These are phyloP conservation scores for Porpolomopsis calyptriformis DNA, from an alignment of 768 basidiomycete genomes.

Conservation along the genomic window DNA sequence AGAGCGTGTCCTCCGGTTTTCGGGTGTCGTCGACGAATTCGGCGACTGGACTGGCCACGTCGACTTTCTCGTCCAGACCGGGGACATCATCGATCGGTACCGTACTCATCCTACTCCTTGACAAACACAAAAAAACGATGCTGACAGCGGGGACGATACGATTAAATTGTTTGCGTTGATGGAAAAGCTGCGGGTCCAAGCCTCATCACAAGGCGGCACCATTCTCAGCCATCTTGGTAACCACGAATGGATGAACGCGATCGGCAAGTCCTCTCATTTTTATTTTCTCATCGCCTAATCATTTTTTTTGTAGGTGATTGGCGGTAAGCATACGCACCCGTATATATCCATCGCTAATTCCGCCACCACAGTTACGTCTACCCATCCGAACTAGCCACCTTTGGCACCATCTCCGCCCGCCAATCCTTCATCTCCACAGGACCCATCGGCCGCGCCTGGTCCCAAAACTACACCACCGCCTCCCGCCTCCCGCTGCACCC, in stretches of 20 bases:
- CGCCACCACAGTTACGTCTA: constrained; percentile 60
- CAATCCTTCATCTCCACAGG: constrained; percentile 68
- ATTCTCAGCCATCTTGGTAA: constrained; percentile 81
- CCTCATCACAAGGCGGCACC: constrained; percentile 52
- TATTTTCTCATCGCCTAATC: constrained; percentile 7
- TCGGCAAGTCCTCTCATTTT: constrained; percentile 35
- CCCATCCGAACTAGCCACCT: constrained; percentile 70
- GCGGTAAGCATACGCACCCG: constrained; percentile 37
- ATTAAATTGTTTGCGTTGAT: constrained; percentile 78
- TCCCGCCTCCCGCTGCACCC: constrained; percentile 75
- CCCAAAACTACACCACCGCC: constrained; percentile 72
- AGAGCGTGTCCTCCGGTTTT: constrained; percentile 67
- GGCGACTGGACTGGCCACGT: constrained; percentile 76
- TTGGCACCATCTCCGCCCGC: constrained; percentile 60
- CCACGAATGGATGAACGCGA: constrained; percentile 93
- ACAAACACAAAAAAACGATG: background rate
- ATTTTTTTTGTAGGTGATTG: constrained; percentile 55
- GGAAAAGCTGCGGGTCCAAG: constrained; percentile 72
- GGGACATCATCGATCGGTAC: constrained; percentile 89
- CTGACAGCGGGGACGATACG: constrained; percentile 73
- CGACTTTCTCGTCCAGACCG: constrained; percentile 88
- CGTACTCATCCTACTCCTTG: constrained; percentile 9
- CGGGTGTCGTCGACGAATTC: constrained; percentile 58
- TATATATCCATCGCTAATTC: background rate
- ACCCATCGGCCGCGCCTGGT: constrained; percentile 73